phyloP scores from a whole-genome alignment of 116 monocot species.

The Posidonia oceanica region DNA sequence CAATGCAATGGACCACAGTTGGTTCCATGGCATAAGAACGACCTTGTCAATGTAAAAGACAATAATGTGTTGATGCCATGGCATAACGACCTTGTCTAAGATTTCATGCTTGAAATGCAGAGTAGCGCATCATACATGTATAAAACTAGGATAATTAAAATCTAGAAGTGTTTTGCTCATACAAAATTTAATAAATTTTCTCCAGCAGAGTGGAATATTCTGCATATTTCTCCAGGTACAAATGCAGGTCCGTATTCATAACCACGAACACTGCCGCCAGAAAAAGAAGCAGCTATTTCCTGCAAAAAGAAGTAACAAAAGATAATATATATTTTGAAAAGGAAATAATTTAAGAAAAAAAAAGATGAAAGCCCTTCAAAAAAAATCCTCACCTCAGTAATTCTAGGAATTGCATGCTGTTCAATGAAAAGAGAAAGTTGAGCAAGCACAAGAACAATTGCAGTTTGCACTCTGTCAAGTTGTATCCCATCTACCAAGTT shows the following conservation, averaged over 20 bases:
- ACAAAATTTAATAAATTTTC: slow-evolving; percentile 79
- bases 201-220: slow-evolving; percentile 69
- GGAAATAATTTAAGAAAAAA: background rate
- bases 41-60: too few species aligned
- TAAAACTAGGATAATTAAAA: background rate
- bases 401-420: slow-evolving; percentile 88
- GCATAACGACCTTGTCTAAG: too few species aligned
- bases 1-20: too few species aligned
- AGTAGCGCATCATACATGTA: too few species aligned
- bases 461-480: slow-evolving; percentile 59
- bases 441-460: slow-evolving; percentile 69
- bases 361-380: background rate
- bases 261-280: slow-evolving; percentile 69
- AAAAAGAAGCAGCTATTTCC: slow-evolving; percentile 94
- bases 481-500: slow-evolving; percentile 18
- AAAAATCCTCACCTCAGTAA: slow-evolving; percentile 54
- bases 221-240: slow-evolving; percentile 88
- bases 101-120: too few species aligned
- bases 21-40: too few species aligned
- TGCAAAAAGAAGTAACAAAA: slow-evolving; percentile 11
- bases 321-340: background rate
- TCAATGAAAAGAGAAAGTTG: slow-evolving; percentile 84
- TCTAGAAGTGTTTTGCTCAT: slow-evolving; percentile 6
- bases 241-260: slow-evolving; percentile 89
- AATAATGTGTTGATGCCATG: too few species aligned